These are phyloP conservation scores for Termitomyces sp. DNA, from an alignment of 768 basidiomycete genomes.

Conservation along the genomic window DNA sequence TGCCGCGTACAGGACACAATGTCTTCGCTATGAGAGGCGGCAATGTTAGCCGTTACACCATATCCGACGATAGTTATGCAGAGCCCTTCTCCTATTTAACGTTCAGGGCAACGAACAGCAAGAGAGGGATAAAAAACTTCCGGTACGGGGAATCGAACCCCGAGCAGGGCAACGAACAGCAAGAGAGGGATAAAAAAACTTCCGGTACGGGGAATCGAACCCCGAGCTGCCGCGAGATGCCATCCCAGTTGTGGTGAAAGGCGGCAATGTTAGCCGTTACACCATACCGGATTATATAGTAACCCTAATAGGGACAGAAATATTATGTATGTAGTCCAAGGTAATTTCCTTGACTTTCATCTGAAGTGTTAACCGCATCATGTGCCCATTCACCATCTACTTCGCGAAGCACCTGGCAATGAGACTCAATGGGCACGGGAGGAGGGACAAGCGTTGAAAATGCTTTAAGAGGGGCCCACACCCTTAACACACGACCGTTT, in stretches of 20 bases:
- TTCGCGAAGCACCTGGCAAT: not conserved
- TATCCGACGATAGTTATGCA: too few relatives aligned
- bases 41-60: slow-evolving; percentile 70
- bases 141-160: slow-evolving; percentile 58
- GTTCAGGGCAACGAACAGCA: too few relatives aligned
- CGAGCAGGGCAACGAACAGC: too few relatives aligned
- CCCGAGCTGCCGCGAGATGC: slow-evolving; percentile 58
- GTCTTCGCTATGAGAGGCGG: too few relatives aligned
- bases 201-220: slow-evolving; percentile 55
- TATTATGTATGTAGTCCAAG: too few relatives aligned
- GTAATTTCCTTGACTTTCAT: too few relatives aligned
- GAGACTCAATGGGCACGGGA: not conserved
- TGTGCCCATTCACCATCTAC: slow-evolving; percentile 2
- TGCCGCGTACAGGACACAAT: slow-evolving; percentile 38
- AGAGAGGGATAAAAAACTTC: not conserved
- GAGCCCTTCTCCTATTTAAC: too few relatives aligned
- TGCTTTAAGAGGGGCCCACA: not conserved
- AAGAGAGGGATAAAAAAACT: not conserved
- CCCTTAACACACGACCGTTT: not conserved
- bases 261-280: slow-evolving; percentile 70
- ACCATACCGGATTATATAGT: slow-evolving; percentile 56
- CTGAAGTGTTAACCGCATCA: too few relatives aligned
- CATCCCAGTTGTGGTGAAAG: too few relatives aligned
- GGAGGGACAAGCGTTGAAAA: not conserved
- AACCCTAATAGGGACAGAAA: too few relatives aligned